Percentiles rank a stretch among this genome's conserved stretches.
Evolutionary conservation across 257 asterid genomes (phyloP).

Genomic region (Primulina tabacum): DNA sequence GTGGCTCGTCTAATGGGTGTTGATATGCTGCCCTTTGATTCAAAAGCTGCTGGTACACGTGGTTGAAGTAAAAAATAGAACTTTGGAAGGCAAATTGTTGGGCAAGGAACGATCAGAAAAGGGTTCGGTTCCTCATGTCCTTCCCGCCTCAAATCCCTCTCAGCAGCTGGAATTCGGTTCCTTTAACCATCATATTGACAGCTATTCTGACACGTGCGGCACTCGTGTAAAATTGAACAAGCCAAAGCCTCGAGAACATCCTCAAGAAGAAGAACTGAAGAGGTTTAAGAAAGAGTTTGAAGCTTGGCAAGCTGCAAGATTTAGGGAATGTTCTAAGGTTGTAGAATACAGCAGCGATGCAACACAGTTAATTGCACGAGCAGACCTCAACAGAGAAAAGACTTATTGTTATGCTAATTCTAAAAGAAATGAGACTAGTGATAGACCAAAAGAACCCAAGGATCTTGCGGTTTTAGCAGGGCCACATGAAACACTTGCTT

Average conservation of each 20-base stretch:
- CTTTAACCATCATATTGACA: constrained; percentile 34
- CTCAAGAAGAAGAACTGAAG: constrained; percentile 94
- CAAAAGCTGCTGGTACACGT: constrained; percentile 35
- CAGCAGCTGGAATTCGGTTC: constrained; percentile 39
- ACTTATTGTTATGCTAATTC: constrained; percentile 52
- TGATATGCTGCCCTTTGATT: constrained; percentile 64
- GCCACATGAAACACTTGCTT: constrained; percentile 34
- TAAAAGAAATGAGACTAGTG: constrained; percentile 28
- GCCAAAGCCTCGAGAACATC: constrained; percentile 82
- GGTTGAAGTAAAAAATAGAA: constrained; percentile 34
- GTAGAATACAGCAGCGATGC: constrained; percentile 50
- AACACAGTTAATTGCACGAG: constrained; percentile 72
- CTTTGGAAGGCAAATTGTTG: constrained; percentile 30
- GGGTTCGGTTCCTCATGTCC: constrained; percentile 33
- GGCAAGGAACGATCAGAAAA: constrained; percentile 34
- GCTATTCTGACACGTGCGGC: constrained; percentile 32
- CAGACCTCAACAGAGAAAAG: constrained; percentile 75
- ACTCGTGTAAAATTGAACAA: constrained; percentile 36
- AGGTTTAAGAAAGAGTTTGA: constrained; percentile 94
- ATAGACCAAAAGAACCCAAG: constrained; percentile 31
- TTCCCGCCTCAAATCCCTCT: constrained; percentile 32
- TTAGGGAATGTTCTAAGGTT: constrained; percentile 57
- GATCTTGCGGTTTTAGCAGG: constrained; percentile 25
- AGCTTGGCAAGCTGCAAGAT: constrained; percentile 82
- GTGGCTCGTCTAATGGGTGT: constrained; percentile 99